Evolutionary conservation across 805 yeast genomes (phyloP).

Genomic region (Myxozyma udenii): DNA sequence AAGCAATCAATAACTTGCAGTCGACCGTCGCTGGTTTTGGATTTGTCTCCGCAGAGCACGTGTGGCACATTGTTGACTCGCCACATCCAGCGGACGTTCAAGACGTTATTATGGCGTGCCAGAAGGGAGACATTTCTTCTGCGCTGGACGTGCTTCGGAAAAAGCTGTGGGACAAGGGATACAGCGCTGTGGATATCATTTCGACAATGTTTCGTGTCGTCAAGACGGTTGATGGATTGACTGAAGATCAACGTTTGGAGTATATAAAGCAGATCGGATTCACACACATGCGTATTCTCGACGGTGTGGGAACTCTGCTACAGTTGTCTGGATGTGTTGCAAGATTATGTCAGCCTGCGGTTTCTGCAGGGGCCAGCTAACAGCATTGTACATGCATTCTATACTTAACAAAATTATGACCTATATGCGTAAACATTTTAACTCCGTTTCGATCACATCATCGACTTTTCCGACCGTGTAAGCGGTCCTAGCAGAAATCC

Average conservation of each 20-base stretch:
- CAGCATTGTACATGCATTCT: too few relatives aligned
- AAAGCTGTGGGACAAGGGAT: conserved; percentile 82
- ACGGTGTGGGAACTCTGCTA: conserved; percentile 84
- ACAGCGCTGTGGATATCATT: conserved; percentile 88
- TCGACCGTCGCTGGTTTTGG: conserved; percentile 93
- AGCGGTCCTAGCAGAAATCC: conserved; percentile 33
- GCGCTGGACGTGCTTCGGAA: conserved; percentile 59
- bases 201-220: conserved; percentile 86
- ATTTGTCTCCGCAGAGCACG: conserved; percentile 85
- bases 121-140: conserved; percentile 53
- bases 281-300: conserved; percentile 86
- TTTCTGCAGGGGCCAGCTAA: not conserved
- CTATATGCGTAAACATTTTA: not conserved
- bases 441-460: conserved; percentile 3
- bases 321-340: conserved; percentile 84
- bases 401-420: conserved; percentile 4
- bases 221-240: conserved; percentile 65
- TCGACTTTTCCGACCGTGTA: conserved; percentile 29
- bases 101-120: conserved; percentile 55
- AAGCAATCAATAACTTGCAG: conserved; percentile 90
- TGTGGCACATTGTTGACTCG: conserved; percentile 90
- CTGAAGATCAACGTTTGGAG: conserved; percentile 68
- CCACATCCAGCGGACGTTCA: conserved; percentile 89
- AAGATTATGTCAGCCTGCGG: conserved; percentile 37
- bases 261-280: conserved; percentile 83